Evolutionary conservation across 495 filamentous ascomycete species (phyloP).

Genomic region (Aspergillus nidulans): DNA sequence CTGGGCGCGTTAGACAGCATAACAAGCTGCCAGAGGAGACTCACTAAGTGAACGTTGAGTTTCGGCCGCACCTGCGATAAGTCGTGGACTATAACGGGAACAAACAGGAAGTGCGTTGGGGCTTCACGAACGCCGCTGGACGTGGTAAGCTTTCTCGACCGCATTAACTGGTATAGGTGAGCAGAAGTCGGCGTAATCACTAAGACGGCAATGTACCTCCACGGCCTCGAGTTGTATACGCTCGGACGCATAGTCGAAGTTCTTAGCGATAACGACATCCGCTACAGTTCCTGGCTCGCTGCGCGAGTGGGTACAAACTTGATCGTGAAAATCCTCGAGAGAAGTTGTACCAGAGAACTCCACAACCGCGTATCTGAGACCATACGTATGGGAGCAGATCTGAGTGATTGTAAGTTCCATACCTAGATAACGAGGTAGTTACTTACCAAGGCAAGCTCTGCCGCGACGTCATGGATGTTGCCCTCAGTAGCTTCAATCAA

Average conservation of each 20-base stretch:
- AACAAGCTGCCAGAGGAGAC: background rate
- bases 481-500: constrained; percentile 69
- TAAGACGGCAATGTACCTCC: constrained; percentile 45
- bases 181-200: background rate
- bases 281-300: constrained; percentile 32
- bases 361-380: constrained; percentile 60
- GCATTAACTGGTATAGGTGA: constrained; percentile 59
- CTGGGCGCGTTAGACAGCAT: constrained; percentile 30
- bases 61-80: constrained; percentile 23
- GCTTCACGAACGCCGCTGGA: constrained; percentile 65
- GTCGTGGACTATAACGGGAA: constrained; percentile 58
- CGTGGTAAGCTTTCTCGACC: constrained; percentile 70
- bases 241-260: constrained; percentile 65
- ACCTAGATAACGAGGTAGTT: background rate
- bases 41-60: constrained; percentile 47
- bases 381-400: constrained; percentile 68
- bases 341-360: constrained; percentile 68
- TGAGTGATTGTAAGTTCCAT: constrained; percentile 23
- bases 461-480: constrained; percentile 57
- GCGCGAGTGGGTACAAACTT: constrained; percentile 50
- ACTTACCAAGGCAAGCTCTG: constrained; percentile 67
- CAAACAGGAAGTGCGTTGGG: constrained; percentile 75
- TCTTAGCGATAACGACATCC: constrained; percentile 75
- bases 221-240: constrained; percentile 83
- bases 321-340: constrained; percentile 71